These are phyloP conservation scores for Aspergillus ochraceus DNA, from an alignment of 2,329 filamentous ascomycete species.

Conservation along the genomic window DNA sequence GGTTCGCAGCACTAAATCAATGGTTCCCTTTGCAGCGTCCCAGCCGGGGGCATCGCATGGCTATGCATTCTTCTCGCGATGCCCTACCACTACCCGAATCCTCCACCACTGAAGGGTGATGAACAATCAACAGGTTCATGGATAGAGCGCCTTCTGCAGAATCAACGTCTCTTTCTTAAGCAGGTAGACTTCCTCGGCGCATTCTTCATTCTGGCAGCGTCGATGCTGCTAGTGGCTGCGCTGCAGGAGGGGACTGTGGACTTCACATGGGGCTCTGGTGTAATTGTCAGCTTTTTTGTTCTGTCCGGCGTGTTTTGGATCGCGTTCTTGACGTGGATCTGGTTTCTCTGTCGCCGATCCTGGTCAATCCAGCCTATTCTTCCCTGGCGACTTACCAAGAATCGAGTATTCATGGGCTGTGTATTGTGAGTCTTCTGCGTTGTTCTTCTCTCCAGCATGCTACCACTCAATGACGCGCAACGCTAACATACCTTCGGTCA, in stretches of 20 bases:
- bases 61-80: constrained; percentile 7
- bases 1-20: background rate
- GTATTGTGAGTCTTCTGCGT: background rate
- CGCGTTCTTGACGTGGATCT: constrained; percentile 17
- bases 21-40: constrained; percentile 5
- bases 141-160: background rate
- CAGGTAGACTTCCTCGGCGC: constrained; percentile 55
- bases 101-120: background rate
- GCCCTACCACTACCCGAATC: constrained; percentile 12
- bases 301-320: constrained; percentile 42
- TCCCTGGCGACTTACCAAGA: constrained; percentile 14
- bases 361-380: constrained; percentile 14
- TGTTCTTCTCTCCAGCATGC: too few relatives aligned
- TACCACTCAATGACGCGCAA: background rate
- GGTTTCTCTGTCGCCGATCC: constrained; percentile 6
- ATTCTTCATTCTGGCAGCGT: constrained; percentile 52
- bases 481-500: background rate
- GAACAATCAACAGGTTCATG: background rate
- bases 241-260: constrained; percentile 58
- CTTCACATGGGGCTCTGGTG: constrained; percentile 53
- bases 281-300: constrained; percentile 52
- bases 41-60: constrained; percentile 13
- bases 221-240: constrained; percentile 56
- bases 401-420: constrained; percentile 16
- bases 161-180: background rate